Evolutionary conservation across 2,329 filamentous ascomycete species (phyloP), one percentile per base, ranked within the genome.

Genomic region (Cercospora nicotianae): DNA sequence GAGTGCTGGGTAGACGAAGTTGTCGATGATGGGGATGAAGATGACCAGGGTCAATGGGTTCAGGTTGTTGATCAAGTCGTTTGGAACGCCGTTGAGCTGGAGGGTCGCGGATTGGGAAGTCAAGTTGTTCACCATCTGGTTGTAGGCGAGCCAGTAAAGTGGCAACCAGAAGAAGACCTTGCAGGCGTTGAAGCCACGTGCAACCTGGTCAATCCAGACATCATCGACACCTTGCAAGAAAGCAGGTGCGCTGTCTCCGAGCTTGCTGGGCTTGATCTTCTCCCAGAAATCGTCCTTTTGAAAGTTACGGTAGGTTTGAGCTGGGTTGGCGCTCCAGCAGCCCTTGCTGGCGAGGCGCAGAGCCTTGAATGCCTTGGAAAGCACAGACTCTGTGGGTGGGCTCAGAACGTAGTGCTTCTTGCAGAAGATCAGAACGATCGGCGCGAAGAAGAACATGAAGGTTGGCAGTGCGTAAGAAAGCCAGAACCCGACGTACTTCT

Each of bases 161-260:
- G 82, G 82, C 63, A 81, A 80, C 75, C 81, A 83, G 53, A 80
- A 70, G 67, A 92, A 92, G 66, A 92, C 89, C 74, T 89, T 88
- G 83, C 90, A 93, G 18, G 90, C 90, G 77, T 83, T 77, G 55
- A 89, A 78, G 16, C 86, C 86, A 60, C 89, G 87, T 79, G 89
- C 90, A 60, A 93, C 82, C 75, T 93, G 90, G 5, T 91, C 89
- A 48, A 93, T 91, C 91, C 91, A 94, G 63, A 87, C 87, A 72
- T 94, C 92, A 70, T 94, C 91, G 73, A 93, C 93, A 0, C 89
- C 91, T 53, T 69, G 70, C 89, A 94, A 93, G 90, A 90, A 94
- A 0, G 65, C 48, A 0, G 91, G 91, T 64, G 88, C 88, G 70
- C 83, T 77, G 1, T 78, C 78, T 42, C 84, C 80, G 9, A 92